Conservation (phyloP, 768 basidiomycete species). For the Suillus hirtellus region DNA sequence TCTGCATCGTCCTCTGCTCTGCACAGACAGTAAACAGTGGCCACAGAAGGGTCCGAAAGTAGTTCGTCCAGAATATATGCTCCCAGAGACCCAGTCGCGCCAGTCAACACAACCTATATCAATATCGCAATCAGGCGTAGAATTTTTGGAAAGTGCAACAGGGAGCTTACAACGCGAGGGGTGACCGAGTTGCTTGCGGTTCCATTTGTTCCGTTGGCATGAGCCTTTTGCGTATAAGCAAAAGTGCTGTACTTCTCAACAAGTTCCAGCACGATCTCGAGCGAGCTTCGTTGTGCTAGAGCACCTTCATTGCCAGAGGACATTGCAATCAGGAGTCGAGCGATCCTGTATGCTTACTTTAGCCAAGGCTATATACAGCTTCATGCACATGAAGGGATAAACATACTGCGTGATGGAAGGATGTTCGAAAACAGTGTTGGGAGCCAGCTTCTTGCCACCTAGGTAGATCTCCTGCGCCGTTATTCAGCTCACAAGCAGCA, state of each 20-base stretch:
- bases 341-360: slow-evolving; percentile 30
- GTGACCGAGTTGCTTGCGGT: slow-evolving; percentile 13
- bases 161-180: not conserved
- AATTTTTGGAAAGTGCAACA: slow-evolving; percentile 17
- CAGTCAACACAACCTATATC: slow-evolving; percentile 42
- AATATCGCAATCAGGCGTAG: not conserved
- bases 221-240: not conserved
- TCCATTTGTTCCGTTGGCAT: slow-evolving; percentile 14
- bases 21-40: slow-evolving; percentile 49
- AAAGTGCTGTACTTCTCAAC: slow-evolving; percentile 43
- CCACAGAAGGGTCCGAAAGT: slow-evolving; percentile 36
- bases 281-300: slow-evolving; percentile 25
- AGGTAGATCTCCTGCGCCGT: slow-evolving; percentile 35
- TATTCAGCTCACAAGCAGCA: slow-evolving; percentile 25
- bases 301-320: slow-evolving; percentile 30
- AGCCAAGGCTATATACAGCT: slow-evolving; percentile 4
- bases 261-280: slow-evolving; percentile 45
- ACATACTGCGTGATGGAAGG: slow-evolving; percentile 43
- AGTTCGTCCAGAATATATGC: slow-evolving; percentile 53
- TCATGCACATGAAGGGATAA: not conserved
- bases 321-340: slow-evolving; percentile 40
- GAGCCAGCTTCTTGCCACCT: slow-evolving; percentile 22
- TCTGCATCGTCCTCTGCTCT: slow-evolving; percentile 48
- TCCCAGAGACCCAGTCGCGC: slow-evolving; percentile 55
- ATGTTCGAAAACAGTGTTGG: slow-evolving; percentile 49